phyloP scores from a whole-genome alignment of 2,329 filamentous ascomycete genomes.

The Tolypocladium cylindrosporum region DNA sequence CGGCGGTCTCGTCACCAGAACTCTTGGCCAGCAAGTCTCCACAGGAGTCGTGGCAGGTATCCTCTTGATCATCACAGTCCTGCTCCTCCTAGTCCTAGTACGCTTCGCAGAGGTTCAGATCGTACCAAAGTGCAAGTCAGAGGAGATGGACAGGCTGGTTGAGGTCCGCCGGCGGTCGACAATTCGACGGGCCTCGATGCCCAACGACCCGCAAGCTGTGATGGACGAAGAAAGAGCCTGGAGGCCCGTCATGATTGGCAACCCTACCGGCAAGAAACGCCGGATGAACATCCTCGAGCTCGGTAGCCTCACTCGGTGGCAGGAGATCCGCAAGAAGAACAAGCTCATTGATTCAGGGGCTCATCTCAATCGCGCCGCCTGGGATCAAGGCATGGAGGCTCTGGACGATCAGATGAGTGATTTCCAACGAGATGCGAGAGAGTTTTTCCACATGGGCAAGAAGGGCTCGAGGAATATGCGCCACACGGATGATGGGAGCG shows the following conservation, averaged over 20 bases:
- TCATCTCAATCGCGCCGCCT: constrained; percentile 24
- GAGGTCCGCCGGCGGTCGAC: constrained; percentile 38
- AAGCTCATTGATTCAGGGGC: constrained; percentile 38
- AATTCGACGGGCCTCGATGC: constrained; percentile 32
- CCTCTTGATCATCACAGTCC: constrained; percentile 51
- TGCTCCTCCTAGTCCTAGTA: constrained; percentile 51
- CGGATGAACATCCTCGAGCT: constrained; percentile 64
- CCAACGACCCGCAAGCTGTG: constrained; percentile 24
- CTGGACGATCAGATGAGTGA: constrained; percentile 26
- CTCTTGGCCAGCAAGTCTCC: constrained; percentile 55
- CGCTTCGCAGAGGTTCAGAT: constrained; percentile 59
- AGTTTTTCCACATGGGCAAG: constrained; percentile 16
- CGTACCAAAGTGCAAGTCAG: constrained; percentile 50
- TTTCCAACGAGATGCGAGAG: constrained; percentile 21
- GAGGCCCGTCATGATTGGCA: constrained; percentile 62
- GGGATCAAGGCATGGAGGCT: constrained; percentile 24
- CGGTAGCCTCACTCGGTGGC: constrained; percentile 59
- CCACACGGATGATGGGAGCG: constrained; percentile 19
- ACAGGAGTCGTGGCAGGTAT: constrained; percentile 61
- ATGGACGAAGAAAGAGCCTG: constrained; percentile 49
- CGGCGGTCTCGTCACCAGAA: constrained; percentile 56
- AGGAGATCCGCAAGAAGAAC: constrained; percentile 57
- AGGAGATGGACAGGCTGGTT: constrained; percentile 43
- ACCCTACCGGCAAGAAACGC: constrained; percentile 57
- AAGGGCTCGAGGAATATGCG: constrained; percentile 11